Evolutionary conservation across 2,329 filamentous ascomycete species (phyloP), one percentile per base, ranked within the genome.

Genomic region (Penicillium sp.): DNA sequence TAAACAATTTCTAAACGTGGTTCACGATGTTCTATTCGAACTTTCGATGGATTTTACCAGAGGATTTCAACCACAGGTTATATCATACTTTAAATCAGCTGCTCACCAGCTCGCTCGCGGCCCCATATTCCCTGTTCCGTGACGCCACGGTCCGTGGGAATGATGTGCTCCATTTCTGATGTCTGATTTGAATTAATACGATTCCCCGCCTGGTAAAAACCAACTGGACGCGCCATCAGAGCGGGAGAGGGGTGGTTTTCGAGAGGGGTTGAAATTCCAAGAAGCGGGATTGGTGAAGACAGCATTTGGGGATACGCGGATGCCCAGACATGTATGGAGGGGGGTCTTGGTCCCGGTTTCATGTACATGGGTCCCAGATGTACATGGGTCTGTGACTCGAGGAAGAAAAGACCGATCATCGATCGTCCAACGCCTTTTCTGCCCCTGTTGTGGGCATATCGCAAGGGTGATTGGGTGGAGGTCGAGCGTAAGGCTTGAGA

Each of bases 141-240:
- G 53, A 51, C 53, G 53, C 47, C 53, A 55, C 53, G 27, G 39
- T 44, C 27, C 35, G 26, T 29, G 21, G 22, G 27, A 44, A 55
- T 55, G 52, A 55, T 49, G 52, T 55, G 52, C 52, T 55, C n/a
- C 31, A 49, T 27, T 31, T 39, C 33, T 6, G 19, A 22, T 42
- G 22, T 10, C 4, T 22, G 11, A 42, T 14, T 50, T 39, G n/a
- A 5, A 16, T 13, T 13, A 7, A 5, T 19, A 8, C 14, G 10
- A n/a, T n/a, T 24, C 24, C 19, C 16, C 27, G 16, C 26, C 24
- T 21, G 11, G 19, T 16, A 14, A 35, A 31, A 14, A 16, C n/a
- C 33, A 49, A n/a, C 21, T 39, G 42, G 43, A 43, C 43, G 21
- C 42, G 27, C 50, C 42, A 53, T 45, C 42, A 31, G 50, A 29